Base-by-base conservation (phyloP, 2,329 filamentous ascomycete genomes). In the Pseudocercospora crystallina region DNA sequence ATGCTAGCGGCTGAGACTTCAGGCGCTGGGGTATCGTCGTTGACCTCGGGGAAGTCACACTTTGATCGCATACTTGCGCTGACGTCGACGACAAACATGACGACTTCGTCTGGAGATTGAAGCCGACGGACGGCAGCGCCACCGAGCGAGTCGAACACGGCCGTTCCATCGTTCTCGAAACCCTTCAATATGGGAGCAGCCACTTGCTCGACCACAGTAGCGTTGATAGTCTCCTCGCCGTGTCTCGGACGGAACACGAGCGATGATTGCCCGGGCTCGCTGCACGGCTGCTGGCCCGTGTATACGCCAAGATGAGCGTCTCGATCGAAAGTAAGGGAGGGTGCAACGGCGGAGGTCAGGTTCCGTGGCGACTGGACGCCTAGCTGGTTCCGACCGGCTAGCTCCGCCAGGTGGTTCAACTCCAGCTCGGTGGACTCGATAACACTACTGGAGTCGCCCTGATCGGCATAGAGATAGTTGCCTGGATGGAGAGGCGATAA, bases 41-140 rank as follows among this genome's bases (percentile, higher is more conserved):
- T 63, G 30, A 69, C 51, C 29, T 70, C 69, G 1, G 43, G 30
- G 46, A 71, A 69, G 15, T 63, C 66, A 8, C 65, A 67, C 1
- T 60, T 36, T 0, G 42, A 8, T 7, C 43, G 17, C 69, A 71
- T 72, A 32, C 66, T 69, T 2, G 54, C 43, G 36, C 65, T 69
- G 15, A 64, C 61, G 49, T 71, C 69, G 2, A 71, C 67, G 43
- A 62, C 67, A 37, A 71, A 62, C 39, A 71, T 61, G 4, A 68
- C 36, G 5, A 70, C 45, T 49, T 72, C 70, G 15, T 70, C 67
- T 12, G 70, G 69, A 11, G 54, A 39, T 9, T 62, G 59, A 2
- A 67, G 32, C 17, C 58, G 59, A 33, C 64, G 61, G 17, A 64
- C 52, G 12, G 56, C 53, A 1, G 59, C 53, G 12, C 62, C 63